These are phyloP conservation scores for Pyricularia pennisetigena DNA, from an alignment of 2,329 filamentous ascomycete species.

Conservation along the genomic window DNA sequence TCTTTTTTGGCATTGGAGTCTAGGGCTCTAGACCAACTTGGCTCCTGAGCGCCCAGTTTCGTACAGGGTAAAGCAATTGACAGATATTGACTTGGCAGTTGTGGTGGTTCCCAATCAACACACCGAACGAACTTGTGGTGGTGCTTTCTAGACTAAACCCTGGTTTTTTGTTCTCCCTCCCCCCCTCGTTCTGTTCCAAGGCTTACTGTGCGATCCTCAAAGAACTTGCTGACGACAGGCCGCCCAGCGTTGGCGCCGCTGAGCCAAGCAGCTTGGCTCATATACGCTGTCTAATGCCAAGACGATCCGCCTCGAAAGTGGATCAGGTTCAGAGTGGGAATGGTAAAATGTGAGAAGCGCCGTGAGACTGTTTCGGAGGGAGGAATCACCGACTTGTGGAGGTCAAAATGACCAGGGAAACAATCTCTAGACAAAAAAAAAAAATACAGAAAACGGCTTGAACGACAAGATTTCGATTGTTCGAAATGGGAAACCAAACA, in stretches of 20 bases:
- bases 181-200: too few species aligned
- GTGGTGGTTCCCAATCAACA: neutral
- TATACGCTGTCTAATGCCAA: neutral
- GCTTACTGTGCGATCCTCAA: neutral
- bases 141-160: too few species aligned
- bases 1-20: neutral
- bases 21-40: neutral
- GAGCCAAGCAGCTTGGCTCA: slow-evolving; percentile 1
- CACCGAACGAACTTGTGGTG: too few species aligned
- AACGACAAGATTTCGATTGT: neutral
- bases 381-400: neutral
- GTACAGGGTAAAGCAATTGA: neutral
- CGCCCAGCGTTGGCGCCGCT: neutral
- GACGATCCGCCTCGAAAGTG: neutral
- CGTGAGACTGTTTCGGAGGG: neutral
- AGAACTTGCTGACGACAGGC: neutral
- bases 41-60: neutral
- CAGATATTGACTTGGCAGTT: neutral
- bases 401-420: too few species aligned
- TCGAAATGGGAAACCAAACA: neutral
- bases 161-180: too few species aligned
- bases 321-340: neutral
- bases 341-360: neutral
- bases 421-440: neutral
- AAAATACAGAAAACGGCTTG: neutral